These are phyloP conservation scores for Rhodotorula sphaerocarpa DNA, from an alignment of 768 basidiomycete genomes.

Conservation along the genomic window DNA sequence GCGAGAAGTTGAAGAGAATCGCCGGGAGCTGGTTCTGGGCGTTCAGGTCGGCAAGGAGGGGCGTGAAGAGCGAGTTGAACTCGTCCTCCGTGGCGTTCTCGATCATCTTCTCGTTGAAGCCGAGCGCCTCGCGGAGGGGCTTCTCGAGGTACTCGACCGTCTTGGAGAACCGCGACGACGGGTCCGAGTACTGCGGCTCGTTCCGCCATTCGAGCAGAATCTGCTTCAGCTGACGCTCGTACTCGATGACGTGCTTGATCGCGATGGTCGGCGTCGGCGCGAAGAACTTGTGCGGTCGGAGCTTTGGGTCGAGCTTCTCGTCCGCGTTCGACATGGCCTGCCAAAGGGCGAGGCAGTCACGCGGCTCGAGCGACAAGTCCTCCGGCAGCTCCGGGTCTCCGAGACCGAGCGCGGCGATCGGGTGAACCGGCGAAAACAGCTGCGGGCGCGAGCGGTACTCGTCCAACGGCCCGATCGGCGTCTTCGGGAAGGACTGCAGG, in stretches of 20 bases:
- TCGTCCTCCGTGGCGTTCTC: slow-evolving; percentile 41
- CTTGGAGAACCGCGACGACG: slow-evolving; percentile 42
- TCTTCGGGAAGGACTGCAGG: slow-evolving; percentile 23
- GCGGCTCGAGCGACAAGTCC: slow-evolving; percentile 58
- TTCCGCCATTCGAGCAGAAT: slow-evolving; percentile 46
- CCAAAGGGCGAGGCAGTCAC: slow-evolving; percentile 54
- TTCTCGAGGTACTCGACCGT: slow-evolving; percentile 43
- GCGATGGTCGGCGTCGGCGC: slow-evolving; percentile 46
- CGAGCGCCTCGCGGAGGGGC: slow-evolving; percentile 20
- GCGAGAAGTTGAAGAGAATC: slow-evolving; percentile 61
- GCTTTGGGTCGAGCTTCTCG: slow-evolving; percentile 35
- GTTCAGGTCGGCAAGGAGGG: slow-evolving; percentile 56
- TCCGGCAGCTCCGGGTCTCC: slow-evolving; percentile 54
- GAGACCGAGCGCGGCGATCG: slow-evolving; percentile 51
- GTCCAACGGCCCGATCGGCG: slow-evolving; percentile 36
- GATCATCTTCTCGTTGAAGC: slow-evolving; percentile 26
- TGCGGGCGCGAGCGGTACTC: slow-evolving; percentile 44
- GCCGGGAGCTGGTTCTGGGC: slow-evolving; percentile 54
- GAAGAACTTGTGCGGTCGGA: slow-evolving; percentile 52
- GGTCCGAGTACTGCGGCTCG: slow-evolving; percentile 44
- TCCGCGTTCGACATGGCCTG: slow-evolving; percentile 44
- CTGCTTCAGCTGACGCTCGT: slow-evolving; percentile 53
- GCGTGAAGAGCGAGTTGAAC: slow-evolving; percentile 44
- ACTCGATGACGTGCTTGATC: slow-evolving; percentile 57
- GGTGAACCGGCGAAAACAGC: slow-evolving; percentile 55